phyloP scores from a whole-genome alignment of 2,329 filamentous ascomycete genomes.

The Pestalotiopsis sp. region DNA sequence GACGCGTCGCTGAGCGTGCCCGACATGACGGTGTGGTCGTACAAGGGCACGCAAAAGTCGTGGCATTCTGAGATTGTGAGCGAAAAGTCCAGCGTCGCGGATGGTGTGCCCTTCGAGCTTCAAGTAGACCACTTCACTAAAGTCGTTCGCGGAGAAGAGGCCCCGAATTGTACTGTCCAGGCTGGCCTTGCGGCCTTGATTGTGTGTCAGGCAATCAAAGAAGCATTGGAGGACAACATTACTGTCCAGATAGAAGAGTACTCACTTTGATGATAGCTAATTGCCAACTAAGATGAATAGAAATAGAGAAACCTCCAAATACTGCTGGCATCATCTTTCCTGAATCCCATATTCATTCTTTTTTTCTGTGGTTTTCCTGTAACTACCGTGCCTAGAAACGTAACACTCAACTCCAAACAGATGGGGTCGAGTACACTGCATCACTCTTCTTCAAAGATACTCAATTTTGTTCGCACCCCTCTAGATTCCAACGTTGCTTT shows the following conservation, averaged over 20 bases:
- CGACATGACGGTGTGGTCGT: constrained; percentile 53
- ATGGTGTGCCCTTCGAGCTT: constrained; percentile 48
- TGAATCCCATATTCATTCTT: background rate
- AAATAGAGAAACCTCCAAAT: background rate
- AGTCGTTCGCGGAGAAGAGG: constrained; percentile 45
- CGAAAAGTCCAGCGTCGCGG: constrained; percentile 25
- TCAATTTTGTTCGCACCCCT: background rate
- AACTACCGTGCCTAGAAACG: too few relatives aligned
- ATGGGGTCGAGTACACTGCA: background rate
- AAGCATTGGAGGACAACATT: constrained; percentile 38
- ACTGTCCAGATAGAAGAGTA: constrained; percentile 24
- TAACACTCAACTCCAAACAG: too few relatives aligned
- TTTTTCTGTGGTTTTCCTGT: too few relatives aligned
- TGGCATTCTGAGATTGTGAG: constrained; percentile 41
- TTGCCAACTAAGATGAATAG: background rate
- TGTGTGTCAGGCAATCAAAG: constrained; percentile 51
- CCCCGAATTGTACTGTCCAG: constrained; percentile 47
- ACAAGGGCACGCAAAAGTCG: constrained; percentile 39
- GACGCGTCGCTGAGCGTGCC: constrained; percentile 55
- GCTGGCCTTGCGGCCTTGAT: constrained; percentile 54
- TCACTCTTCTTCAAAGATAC: background rate
- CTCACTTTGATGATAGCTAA: constrained; percentile 6
- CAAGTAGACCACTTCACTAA: constrained; percentile 54
- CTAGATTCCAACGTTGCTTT: background rate
- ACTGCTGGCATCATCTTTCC: background rate